Evolutionary conservation across 2,329 filamentous ascomycete species (phyloP), one percentile per base, ranked within the genome.

Genomic region (Scolecobasidium constrictum): DNA sequence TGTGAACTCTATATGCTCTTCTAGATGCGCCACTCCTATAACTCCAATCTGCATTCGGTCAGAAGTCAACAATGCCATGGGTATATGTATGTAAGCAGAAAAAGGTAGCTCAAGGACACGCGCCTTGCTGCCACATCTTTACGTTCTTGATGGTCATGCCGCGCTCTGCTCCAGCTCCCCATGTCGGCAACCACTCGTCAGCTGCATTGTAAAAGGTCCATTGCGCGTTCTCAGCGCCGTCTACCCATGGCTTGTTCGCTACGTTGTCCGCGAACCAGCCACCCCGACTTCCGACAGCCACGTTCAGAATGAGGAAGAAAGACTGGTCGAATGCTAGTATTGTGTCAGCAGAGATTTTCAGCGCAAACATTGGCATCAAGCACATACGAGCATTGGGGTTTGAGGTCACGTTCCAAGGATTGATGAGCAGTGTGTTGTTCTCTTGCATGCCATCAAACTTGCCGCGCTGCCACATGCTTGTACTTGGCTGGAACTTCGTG

Each of bases 241-340:
- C 78, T 19, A 83, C 67, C 83, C 83, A 88, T 2, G 83, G 83
- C 67, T 87, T 87, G 9, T 21, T 21, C 6, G 12, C 20, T 20
- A 39, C 36, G 16, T 11, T 16, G 20, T 39, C 19, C 36, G 80
- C 66, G 56, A 92, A 93, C 84, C 84, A 92, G 31, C 85, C 85
- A 50, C 87, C 87, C 17, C 79, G 86, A 40, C 78, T 77, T 20
- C 83, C 84, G 6, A 88, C 83, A 7, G 78, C 83, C 3, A 88
- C 67, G 54, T 85, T 85, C 44, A 90, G 57, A 50, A 87, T 81
- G 37, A 90, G 71, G 53, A 83, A 87, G 54, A 88, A 88, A 12
- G 73, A 63, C 49, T 84, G 72, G 54, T 88, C 83, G 52, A 90
- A 90, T 0, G 83, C n/a, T 60, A n/a, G 61, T 61, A 47, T 57